Evolutionary conservation across 164 flowering plant species (phyloP).

Genomic region (Euptelea pleiosperma): DNA sequence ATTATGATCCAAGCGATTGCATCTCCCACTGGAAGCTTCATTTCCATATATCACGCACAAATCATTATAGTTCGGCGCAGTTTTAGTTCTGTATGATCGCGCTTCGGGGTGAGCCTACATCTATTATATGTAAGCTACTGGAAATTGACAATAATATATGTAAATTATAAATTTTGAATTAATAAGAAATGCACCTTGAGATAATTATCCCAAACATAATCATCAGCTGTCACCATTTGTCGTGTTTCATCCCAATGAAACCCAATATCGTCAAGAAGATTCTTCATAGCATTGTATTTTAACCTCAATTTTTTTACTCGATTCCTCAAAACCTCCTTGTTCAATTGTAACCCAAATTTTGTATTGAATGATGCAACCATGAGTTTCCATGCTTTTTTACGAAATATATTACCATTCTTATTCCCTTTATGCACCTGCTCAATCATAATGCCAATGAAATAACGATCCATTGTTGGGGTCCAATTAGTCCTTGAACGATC

Average conservation of each 20-base stretch:
- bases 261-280: conserved; percentile 8
- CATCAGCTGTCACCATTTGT: conserved; percentile 17
- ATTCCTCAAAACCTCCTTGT: conserved; percentile 14
- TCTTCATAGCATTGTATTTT: conserved; percentile 12
- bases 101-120: conserved; percentile 12
- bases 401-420: conserved; percentile 8
- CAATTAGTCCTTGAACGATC: conserved; percentile 15
- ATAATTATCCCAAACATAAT: conserved; percentile 15
- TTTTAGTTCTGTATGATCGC: conserved; percentile 11
- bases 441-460: conserved; percentile 16
- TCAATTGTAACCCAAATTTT: conserved; percentile 13
- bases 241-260: conserved; percentile 16
- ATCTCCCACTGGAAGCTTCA: conserved; percentile 9
- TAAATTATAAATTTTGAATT: neutral
- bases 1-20: neutral
- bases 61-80: conserved; percentile 6
- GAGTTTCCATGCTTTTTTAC: conserved; percentile 15
- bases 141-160: neutral
- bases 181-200: conserved; percentile 8
- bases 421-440: conserved; percentile 15
- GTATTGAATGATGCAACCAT: conserved; percentile 14
- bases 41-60: conserved; percentile 12
- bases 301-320: conserved; percentile 12
- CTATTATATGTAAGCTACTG: conserved; percentile 1
- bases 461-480: conserved; percentile 17